A percentile compares a stretch with the other conserved stretches of the same genome.
Evolutionary conservation across 2,329 filamentous ascomycete species (phyloP).

Genomic region (Xylariaceae sp.): DNA sequence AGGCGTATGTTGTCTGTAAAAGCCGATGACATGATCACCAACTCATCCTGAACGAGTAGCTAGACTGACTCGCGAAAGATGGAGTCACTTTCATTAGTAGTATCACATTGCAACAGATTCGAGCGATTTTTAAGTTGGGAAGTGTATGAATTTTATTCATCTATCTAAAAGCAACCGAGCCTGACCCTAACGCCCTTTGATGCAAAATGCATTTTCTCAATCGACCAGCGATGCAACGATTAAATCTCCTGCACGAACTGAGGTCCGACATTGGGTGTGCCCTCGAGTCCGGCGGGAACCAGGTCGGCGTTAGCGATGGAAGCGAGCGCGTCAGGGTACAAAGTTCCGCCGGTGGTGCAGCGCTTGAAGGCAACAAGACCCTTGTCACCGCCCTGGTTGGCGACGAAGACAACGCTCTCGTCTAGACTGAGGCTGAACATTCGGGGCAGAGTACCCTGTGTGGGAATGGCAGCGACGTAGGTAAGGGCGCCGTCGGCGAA

Average conservation of each 20-base stretch:
- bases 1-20: too few relatives aligned
- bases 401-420: slow-evolving; percentile 37
- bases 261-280: slow-evolving; percentile 20
- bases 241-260: slow-evolving; percentile 28
- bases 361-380: slow-evolving; percentile 40
- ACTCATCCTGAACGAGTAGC: too few relatives aligned
- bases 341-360: slow-evolving; percentile 12
- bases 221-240: not conserved
- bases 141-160: too few relatives aligned
- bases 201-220: not conserved
- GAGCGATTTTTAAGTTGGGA: too few relatives aligned
- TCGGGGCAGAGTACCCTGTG: slow-evolving; percentile 36
- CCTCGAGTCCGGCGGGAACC: slow-evolving; percentile 13
- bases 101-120: too few relatives aligned
- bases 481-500: slow-evolving; percentile 18
- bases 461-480: slow-evolving; percentile 21
- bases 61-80: too few relatives aligned
- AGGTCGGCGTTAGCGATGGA: slow-evolving; percentile 12
- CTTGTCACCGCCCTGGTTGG: slow-evolving; percentile 41
- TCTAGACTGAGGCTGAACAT: slow-evolving; percentile 42
- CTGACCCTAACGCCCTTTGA: not conserved
- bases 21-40: too few relatives aligned
- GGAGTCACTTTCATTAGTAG: too few relatives aligned
- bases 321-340: slow-evolving; percentile 22
- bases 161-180: not conserved